These are phyloP conservation scores for Tricholoma saponaceum DNA, from an alignment of 768 basidiomycete genomes.

Conservation along the genomic window DNA sequence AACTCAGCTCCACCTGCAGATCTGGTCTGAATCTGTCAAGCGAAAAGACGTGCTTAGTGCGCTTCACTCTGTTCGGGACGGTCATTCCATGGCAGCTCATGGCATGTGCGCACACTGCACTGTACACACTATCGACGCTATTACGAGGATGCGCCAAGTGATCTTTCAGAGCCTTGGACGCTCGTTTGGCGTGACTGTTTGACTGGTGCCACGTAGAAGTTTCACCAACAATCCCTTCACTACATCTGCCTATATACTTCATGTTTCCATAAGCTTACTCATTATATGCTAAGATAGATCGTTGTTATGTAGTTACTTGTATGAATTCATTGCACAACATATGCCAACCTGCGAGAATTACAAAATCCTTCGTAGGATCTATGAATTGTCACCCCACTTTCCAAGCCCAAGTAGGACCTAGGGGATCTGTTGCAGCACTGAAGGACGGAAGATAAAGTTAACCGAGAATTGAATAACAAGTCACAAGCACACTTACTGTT, in stretches of 20 bases:
- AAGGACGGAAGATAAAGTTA: not conserved
- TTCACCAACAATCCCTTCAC: no score
- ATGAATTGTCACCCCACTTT: conserved; percentile 6
- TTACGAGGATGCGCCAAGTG: not conserved
- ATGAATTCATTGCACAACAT: no score
- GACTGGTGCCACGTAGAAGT: no score
- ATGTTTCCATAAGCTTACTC: no score
- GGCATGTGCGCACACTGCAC: not conserved
- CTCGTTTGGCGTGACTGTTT: not conserved
- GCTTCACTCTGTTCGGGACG: not conserved
- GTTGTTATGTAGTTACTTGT: no score
- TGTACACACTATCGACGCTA: not conserved
- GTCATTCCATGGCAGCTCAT: not conserved
- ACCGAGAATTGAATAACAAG: not conserved
- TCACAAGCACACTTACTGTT: conserved; percentile 31
- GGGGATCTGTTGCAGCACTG: conserved; percentile 14
- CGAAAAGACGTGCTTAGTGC: not conserved
- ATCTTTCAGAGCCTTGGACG: not conserved
- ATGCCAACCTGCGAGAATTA: no score
- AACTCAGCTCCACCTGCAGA: not conserved
- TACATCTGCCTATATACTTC: no score
- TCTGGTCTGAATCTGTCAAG: not conserved
- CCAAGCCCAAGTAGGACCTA: conserved; percentile 18
- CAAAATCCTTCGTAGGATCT: no score
- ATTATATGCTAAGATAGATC: not conserved